A percentile compares a stretch with the other conserved stretches of the same genome.
phyloP scores from a whole-genome alignment of 2,329 filamentous ascomycete genomes.

The Nannizziopsis arthrosporioides region DNA sequence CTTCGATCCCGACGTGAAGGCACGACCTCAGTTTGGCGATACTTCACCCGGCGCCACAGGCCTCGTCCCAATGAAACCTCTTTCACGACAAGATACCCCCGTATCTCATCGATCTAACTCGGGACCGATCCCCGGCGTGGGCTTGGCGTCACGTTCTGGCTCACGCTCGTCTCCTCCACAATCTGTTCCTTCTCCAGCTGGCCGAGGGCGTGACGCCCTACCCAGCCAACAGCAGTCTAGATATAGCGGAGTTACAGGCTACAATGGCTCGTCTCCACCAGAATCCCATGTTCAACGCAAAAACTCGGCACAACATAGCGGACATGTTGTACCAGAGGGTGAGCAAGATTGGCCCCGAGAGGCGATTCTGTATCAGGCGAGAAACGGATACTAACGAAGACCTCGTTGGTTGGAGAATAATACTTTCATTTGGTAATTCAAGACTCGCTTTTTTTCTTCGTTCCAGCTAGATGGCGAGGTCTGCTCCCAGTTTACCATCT shows the following conservation, averaged over 20 bases:
- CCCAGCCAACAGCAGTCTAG: constrained; percentile 25
- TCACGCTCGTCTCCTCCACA: constrained; percentile 10
- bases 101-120: constrained; percentile 4
- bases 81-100: constrained; percentile 5
- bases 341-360: constrained; percentile 31
- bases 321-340: constrained; percentile 18
- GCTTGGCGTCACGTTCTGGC: background rate
- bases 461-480: background rate
- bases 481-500: background rate
- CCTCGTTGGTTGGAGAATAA: background rate
- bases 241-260: constrained; percentile 16
- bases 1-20: background rate
- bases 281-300: constrained; percentile 3
- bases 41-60: background rate
- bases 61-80: constrained; percentile 6
- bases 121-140: background rate
- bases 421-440: background rate
- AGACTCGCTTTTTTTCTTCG: background rate
- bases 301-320: constrained; percentile 15
- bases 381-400: constrained; percentile 4
- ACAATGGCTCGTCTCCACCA: constrained; percentile 9
- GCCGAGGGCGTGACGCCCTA: constrained; percentile 21
- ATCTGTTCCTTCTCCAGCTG: constrained; percentile 13
- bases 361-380: constrained; percentile 30
- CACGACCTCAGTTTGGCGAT: background rate